These are phyloP conservation scores for Pichia sp. DNA, from an alignment of 1,139 yeast species.

Conservation along the genomic window DNA sequence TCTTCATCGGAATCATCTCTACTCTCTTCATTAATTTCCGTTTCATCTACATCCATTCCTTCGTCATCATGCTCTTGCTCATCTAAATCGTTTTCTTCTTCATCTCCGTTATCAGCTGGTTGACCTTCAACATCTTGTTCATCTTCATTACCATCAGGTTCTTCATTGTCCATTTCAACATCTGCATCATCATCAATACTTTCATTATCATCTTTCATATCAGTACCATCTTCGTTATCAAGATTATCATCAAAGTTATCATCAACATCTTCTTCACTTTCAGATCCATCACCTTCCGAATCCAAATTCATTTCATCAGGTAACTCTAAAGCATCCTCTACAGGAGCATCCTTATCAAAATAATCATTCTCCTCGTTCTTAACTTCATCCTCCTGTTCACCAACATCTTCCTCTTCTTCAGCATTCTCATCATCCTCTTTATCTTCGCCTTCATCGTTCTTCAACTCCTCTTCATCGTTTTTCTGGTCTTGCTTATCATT, in stretches of 20 bases:
- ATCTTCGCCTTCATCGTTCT: slow-evolving; percentile 30
- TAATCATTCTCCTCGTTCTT: slow-evolving; percentile 66
- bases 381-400: slow-evolving; percentile 74
- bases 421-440: slow-evolving; percentile 36
- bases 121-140: slow-evolving; percentile 26
- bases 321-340: slow-evolving; percentile 70
- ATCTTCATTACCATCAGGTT: slow-evolving; percentile 27
- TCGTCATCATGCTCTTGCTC: slow-evolving; percentile 26
- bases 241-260: slow-evolving; percentile 24
- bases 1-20: slow-evolving; percentile 28
- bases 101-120: slow-evolving; percentile 27
- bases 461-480: slow-evolving; percentile 29
- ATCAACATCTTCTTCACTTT: slow-evolving; percentile 32
- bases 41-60: slow-evolving; percentile 17
- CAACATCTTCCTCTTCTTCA: slow-evolving; percentile 56
- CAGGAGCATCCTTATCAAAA: slow-evolving; percentile 66
- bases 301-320: slow-evolving; percentile 86
- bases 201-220: slow-evolving; percentile 27
- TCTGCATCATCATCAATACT: slow-evolving; percentile 27
- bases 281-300: slow-evolving; percentile 50
- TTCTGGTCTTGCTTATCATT: slow-evolving; percentile 32
- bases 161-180: slow-evolving; percentile 27
- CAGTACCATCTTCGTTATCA: slow-evolving; percentile 16
- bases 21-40: slow-evolving; percentile 25
- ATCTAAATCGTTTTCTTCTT: slow-evolving; percentile 25